Base-by-base conservation (phyloP, 192 early-diverging fungal genomes). In the Coemansia sp. region DNA sequence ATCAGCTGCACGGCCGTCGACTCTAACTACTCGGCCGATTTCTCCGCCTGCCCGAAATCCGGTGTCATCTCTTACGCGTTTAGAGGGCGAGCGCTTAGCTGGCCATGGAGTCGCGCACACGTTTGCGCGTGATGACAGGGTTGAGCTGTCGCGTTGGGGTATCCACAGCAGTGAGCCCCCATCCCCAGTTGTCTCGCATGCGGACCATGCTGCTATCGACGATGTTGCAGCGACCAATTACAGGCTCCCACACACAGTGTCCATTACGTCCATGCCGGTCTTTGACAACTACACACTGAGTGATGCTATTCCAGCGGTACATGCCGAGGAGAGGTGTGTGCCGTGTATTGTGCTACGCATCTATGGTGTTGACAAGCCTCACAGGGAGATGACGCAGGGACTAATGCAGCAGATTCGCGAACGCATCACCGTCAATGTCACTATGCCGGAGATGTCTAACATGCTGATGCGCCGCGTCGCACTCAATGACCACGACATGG, bases 371-470 rank as follows among this genome's bases (percentile, higher is more conserved):
- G 69, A 68, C 59, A 68, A 68, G 58, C 78, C 78, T 19, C 58
- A 73, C 34, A 68, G 62, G 31, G 73, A 72, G 24, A 74, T 75
- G 65, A 75, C 73, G 1, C 72, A 60, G 59, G 54, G 69, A 22
- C 68, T 81, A 28, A 60, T 75, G 9, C 72, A 60, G 63, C 72
- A 81, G 65, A 81, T 81, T 38, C 24, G 65, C 56, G 78, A 81
- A 56, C 66, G 62, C 44, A 75, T 81, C 66, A 72, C 66, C 0
- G 62, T 62, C 0, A 63, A 72, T 14, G 73, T 75, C 14, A 75
- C 73, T 7, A 75, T 81, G 72, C 78, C 72, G 4, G 68, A 71
- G 63, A 74, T 81, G 62, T 81, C 78, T 5, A 66, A 67, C 25
- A 72, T 66, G 68, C 38, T 81, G 63, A 31, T 72, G 55, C 68